Conservation (phyloP, 768 basidiomycete genomes). For the Omphalotus guepiniiformis region DNA sequence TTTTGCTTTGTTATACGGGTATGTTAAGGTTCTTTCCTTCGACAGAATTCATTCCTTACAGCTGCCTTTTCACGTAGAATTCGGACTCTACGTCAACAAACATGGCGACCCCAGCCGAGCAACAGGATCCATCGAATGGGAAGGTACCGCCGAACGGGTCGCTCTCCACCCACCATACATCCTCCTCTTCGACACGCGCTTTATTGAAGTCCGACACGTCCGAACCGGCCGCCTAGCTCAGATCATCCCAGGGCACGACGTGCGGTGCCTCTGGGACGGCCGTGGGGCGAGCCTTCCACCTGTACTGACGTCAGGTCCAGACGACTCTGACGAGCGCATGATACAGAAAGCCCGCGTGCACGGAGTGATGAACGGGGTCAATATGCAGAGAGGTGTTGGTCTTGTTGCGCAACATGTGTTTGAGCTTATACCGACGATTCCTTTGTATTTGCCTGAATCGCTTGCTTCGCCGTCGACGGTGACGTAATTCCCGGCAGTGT, state of each 20-base stretch:
- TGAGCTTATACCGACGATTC: constrained; percentile 74
- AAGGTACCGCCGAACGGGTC: constrained; percentile 84
- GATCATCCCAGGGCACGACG: constrained; percentile 76
- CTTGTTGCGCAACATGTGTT: constrained; percentile 70
- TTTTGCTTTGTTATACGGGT: constrained; percentile 89
- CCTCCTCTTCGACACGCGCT: constrained; percentile 81
- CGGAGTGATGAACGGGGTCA: constrained; percentile 72
- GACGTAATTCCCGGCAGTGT: too few relatives aligned
- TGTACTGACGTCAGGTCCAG: constrained; percentile 26
- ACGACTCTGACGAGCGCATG: constrained; percentile 35
- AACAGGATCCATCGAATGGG: constrained; percentile 84
- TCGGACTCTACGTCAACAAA: constrained; percentile 88
- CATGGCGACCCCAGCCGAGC: constrained; percentile 82
- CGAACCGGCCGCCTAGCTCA: constrained; percentile 76
- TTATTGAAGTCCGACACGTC: constrained; percentile 87
- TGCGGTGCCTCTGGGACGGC: constrained; percentile 90
- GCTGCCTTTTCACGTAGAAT: constrained; percentile 51
- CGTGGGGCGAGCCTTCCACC: constrained; percentile 44
- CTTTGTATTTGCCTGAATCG: constrained; percentile 57
- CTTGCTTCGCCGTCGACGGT: constrained; percentile 12
- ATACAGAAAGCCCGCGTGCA: constrained; percentile 82
- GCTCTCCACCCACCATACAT: constrained; percentile 89
- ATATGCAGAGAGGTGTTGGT: constrained; percentile 36
- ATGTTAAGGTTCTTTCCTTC: constrained; percentile 21
- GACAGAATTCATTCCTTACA: constrained; percentile 1